Evolutionary conservation across 805 yeast species (phyloP).

Genomic region (Cyberlindnera veronae): DNA sequence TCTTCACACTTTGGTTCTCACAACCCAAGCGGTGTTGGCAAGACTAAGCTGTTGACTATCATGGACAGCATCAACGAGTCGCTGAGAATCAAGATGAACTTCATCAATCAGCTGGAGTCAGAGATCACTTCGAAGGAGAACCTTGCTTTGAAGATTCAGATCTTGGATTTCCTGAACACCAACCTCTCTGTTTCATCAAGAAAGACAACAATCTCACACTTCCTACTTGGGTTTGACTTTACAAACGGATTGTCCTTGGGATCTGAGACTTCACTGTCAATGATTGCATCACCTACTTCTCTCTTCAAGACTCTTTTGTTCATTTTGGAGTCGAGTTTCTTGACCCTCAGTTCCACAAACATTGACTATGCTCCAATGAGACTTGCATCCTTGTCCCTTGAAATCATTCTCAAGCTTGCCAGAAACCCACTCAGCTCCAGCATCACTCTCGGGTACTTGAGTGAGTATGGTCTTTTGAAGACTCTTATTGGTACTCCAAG

Average conservation of each 20-base stretch:
- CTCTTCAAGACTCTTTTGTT: slow-evolving; percentile 51
- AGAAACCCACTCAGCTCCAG: slow-evolving; percentile 52
- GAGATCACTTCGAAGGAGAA: slow-evolving; percentile 37
- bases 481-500: slow-evolving; percentile 48
- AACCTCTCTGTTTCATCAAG: slow-evolving; percentile 43
- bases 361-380: slow-evolving; percentile 54
- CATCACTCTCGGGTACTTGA: slow-evolving; percentile 48
- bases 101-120: slow-evolving; percentile 62
- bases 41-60: slow-evolving; percentile 63
- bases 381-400: slow-evolving; percentile 55
- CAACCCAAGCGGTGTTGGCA: slow-evolving; percentile 32
- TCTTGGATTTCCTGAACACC: slow-evolving; percentile 54
- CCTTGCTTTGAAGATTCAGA: slow-evolving; percentile 48
- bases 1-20: slow-evolving; percentile 44
- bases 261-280: slow-evolving; percentile 40
- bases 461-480: slow-evolving; percentile 49
- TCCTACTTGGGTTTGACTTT: slow-evolving; percentile 69
- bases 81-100: slow-evolving; percentile 63
- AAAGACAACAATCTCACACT: slow-evolving; percentile 61
- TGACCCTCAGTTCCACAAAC: slow-evolving; percentile 35
- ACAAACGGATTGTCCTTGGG: slow-evolving; percentile 50
- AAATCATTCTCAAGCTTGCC: slow-evolving; percentile 59
- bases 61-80: slow-evolving; percentile 79
- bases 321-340: slow-evolving; percentile 46
- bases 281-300: slow-evolving; percentile 51